phyloP scores from a whole-genome alignment of 768 basidiomycete genomes.

The Strobilomyces confusus region DNA sequence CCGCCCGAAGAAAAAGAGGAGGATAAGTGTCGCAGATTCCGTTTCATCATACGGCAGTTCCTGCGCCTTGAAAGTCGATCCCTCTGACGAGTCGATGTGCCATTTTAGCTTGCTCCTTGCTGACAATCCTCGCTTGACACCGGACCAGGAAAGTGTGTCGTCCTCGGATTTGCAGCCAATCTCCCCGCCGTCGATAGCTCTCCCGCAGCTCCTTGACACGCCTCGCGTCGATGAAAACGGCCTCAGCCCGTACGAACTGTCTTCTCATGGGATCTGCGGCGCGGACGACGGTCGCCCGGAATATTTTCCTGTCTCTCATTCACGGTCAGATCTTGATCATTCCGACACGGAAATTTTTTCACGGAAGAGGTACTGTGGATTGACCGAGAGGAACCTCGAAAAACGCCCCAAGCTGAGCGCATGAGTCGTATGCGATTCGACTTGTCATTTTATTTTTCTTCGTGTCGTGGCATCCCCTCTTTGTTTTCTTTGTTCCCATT shows the following conservation, averaged over 20 bases:
- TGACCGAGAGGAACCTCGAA: conserved; percentile 22
- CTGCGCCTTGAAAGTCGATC: conserved; percentile 22
- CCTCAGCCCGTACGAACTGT: conserved; percentile 27
- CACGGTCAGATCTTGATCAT: conserved; percentile 32
- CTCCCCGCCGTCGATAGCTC: conserved; percentile 28
- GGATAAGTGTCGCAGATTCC: conserved; percentile 34
- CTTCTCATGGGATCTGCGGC: conserved; percentile 15
- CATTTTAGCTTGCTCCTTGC: conserved; percentile 19
- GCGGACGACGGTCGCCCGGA: conserved; percentile 27
- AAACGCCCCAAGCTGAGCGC: conserved; percentile 26
- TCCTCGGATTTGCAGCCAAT: conserved; percentile 33
- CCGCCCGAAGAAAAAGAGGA: conserved; percentile 34
- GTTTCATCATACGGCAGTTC: conserved; percentile 33
- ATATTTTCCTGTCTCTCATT: conserved; percentile 35
- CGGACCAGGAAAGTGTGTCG: conserved; percentile 30
- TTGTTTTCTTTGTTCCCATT: neutral
- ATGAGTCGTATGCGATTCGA: conserved; percentile 14
- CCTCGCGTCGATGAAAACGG: conserved; percentile 21
- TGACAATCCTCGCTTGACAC: conserved; percentile 31
- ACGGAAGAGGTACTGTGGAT: conserved; percentile 22
- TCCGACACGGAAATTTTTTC: conserved; percentile 25
- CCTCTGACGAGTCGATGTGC: conserved; percentile 20
- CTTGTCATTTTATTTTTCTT: conserved; percentile 7
- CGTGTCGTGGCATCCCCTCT: neutral
- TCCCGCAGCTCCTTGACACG: conserved; percentile 27